Conservation (phyloP, 2,329 filamentous ascomycete species). For the Scytalidium sp. region DNA sequence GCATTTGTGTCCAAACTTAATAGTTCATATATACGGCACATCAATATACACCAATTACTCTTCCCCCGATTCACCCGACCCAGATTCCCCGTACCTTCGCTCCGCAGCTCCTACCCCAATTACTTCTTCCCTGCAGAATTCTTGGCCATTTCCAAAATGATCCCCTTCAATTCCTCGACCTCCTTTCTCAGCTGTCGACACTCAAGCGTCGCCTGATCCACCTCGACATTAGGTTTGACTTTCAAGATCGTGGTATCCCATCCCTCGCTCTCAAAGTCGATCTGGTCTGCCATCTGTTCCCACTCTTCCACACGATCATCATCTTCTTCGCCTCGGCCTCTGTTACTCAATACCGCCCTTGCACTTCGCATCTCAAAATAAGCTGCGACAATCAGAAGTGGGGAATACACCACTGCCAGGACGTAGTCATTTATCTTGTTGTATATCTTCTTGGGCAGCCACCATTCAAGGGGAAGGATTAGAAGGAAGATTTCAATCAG, state of each 20-base stretch:
- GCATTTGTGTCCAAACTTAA: too few relatives aligned
- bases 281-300: slow-evolving; percentile 72
- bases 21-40: too few relatives aligned
- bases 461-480: slow-evolving; percentile 88
- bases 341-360: slow-evolving; percentile 66
- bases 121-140: slow-evolving; percentile 7
- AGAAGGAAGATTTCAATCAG: slow-evolving; percentile 82
- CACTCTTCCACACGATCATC: slow-evolving; percentile 89
- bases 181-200: slow-evolving; percentile 56
- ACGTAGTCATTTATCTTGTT: slow-evolving; percentile 82
- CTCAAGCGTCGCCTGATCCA: slow-evolving; percentile 73
- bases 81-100: too few relatives aligned
- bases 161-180: slow-evolving; percentile 51
- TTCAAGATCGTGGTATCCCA: slow-evolving; percentile 78
- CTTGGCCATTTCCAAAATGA: slow-evolving; percentile 21
- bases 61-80: neutral
- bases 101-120: neutral
- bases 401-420: slow-evolving; percentile 83
- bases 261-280: slow-evolving; percentile 79
- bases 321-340: slow-evolving; percentile 78
- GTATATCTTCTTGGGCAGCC: slow-evolving; percentile 74
- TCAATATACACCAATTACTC: too few relatives aligned
- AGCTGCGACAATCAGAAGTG: slow-evolving; percentile 76
- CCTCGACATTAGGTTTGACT: slow-evolving; percentile 79
- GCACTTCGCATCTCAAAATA: slow-evolving; percentile 67